Base-by-base conservation (phyloP, 2,329 filamentous ascomycete species). In the Stachybotrys elegans region DNA sequence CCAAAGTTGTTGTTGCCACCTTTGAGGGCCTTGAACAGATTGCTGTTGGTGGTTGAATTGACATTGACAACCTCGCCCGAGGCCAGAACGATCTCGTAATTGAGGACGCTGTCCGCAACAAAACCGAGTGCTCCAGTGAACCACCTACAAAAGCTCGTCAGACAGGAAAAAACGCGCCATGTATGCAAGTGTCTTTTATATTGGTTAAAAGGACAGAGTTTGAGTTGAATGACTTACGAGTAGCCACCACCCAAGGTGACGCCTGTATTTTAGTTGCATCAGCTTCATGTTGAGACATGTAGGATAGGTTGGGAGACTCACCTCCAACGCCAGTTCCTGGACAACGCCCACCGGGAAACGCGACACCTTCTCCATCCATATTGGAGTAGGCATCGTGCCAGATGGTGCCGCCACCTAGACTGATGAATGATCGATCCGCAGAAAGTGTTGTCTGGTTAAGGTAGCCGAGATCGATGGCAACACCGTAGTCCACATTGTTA, bases 41-140 rank as follows among this genome's bases (percentile, higher is more conserved):
- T 46, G 86, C 84, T 6, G 67, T 67, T 9, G 85, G 85, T 22
- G 78, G 84, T 5, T 71, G 47, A 91, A 89, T 60, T 60, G 77
- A 45, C 86, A 91, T 61, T 92, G 86, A 77, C 59, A 12, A 78
- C 60, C 1, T 55, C 47, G 0, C 75, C 74, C 11, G 65, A 61
- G 0, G 69, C 67, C 1, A 75, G 60, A 1, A 79, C 73, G 8
- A 79, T 61, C 48, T 77, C 60, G 40, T 62, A 75, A 22, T 62
- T 65, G 22, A 54, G 50, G 11, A 75, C 65, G 14, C 66, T 71
- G 51, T 76, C 72, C 44, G 68, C 73, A 6, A 64, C 68, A 55
- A 68, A 72, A 4, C 76, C 75, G 21, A 67, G 56, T 1, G 57
- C 57, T 0, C 66, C 64, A 3, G 48, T 44, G 20, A 50, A 47